Conservation (phyloP, 805 yeast species). For the Blastobotrys peoriensis region DNA sequence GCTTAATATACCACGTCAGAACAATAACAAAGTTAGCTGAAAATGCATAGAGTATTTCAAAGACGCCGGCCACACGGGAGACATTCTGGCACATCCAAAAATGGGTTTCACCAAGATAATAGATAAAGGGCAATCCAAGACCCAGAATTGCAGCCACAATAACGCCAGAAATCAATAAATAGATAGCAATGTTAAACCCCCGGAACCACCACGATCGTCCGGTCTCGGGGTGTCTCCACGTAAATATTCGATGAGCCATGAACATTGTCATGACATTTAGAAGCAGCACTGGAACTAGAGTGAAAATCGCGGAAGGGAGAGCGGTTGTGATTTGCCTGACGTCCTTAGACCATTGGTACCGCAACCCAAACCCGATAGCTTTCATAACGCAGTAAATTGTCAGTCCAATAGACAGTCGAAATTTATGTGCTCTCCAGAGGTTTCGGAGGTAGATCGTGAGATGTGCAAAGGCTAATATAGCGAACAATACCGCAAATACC, state of each 20-base stretch:
- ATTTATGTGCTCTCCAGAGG: conserved; percentile 51
- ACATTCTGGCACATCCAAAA: conserved; percentile 50
- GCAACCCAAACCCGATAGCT: conserved; percentile 51
- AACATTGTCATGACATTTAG: conserved; percentile 56
- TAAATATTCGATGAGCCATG: conserved; percentile 64
- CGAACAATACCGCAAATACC: conserved; percentile 49
- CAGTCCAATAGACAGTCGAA: conserved; percentile 50
- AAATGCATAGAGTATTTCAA: conserved; percentile 46
- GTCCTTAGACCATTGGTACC: conserved; percentile 54
- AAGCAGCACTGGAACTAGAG: conserved; percentile 52
- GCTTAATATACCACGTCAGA: conserved; percentile 49
- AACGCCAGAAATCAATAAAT: conserved; percentile 49
- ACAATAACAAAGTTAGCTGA: conserved; percentile 45
- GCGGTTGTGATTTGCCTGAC: conserved; percentile 44
- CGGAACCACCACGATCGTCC: conserved; percentile 40
- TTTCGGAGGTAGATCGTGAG: conserved; percentile 43
- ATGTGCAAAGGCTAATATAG: conserved; percentile 43
- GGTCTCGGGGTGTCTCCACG: conserved; percentile 71
- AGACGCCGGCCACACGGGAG: conserved; percentile 44
- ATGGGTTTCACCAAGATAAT: conserved; percentile 42
- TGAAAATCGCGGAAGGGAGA: conserved; percentile 49
- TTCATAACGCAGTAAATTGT: conserved; percentile 48
- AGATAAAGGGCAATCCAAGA: conserved; percentile 52
- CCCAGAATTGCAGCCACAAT: conserved; percentile 64
- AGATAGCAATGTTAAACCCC: conserved; percentile 44